Percentiles rank a stretch among this genome's conserved stretches.
These are phyloP conservation scores for Halophytophthora polymorphica DNA, from an alignment of 352 stramenopile genomes.

Conservation along the genomic window DNA sequence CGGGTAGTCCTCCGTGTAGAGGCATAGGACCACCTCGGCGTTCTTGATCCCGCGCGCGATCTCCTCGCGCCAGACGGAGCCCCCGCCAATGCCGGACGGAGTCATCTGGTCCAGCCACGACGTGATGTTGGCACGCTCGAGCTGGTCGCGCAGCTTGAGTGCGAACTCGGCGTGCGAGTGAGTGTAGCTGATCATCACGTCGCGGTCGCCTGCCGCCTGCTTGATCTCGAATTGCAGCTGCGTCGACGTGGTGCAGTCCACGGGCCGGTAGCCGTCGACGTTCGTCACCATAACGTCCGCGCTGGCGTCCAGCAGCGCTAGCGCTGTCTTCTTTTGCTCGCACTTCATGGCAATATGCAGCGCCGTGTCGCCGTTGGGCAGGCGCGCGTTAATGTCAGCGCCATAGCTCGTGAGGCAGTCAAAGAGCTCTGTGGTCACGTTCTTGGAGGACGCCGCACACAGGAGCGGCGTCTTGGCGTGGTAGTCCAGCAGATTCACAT, in stretches of 20 bases:
- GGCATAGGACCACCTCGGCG: slow-evolving; percentile 61
- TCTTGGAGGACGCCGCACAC: slow-evolving; percentile 54
- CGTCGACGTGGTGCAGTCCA: slow-evolving; percentile 82
- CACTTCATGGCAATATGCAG: slow-evolving; percentile 76
- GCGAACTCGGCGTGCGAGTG: slow-evolving; percentile 79
- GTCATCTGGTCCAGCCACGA: slow-evolving; percentile 83
- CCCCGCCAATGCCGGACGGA: slow-evolving; percentile 72
- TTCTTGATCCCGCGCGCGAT: slow-evolving; percentile 79
- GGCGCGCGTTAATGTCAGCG: slow-evolving; percentile 61
- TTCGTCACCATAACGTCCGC: slow-evolving; percentile 67
- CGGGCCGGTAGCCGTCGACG: slow-evolving; percentile 56
- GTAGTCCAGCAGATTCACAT: slow-evolving; percentile 56
- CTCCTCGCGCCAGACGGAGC: slow-evolving; percentile 78
- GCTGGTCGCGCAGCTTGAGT: slow-evolving; percentile 56
- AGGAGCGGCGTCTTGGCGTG: slow-evolving; percentile 61
- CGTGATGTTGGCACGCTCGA: slow-evolving; percentile 74
- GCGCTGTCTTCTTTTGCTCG: slow-evolving; percentile 55
- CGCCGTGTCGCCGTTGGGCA: slow-evolving; percentile 68
- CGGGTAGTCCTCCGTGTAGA: slow-evolving; percentile 74
- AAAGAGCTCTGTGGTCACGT: slow-evolving; percentile 50
- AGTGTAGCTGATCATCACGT: slow-evolving; percentile 89
- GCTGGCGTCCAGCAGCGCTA: slow-evolving; percentile 55
- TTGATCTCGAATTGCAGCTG: slow-evolving; percentile 84
- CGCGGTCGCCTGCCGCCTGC: slow-evolving; percentile 64
- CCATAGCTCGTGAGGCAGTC: slow-evolving; percentile 45